Evolutionary conservation across 2,329 filamentous ascomycete species (phyloP).

Genomic region (Xylaria hypoxylon): DNA sequence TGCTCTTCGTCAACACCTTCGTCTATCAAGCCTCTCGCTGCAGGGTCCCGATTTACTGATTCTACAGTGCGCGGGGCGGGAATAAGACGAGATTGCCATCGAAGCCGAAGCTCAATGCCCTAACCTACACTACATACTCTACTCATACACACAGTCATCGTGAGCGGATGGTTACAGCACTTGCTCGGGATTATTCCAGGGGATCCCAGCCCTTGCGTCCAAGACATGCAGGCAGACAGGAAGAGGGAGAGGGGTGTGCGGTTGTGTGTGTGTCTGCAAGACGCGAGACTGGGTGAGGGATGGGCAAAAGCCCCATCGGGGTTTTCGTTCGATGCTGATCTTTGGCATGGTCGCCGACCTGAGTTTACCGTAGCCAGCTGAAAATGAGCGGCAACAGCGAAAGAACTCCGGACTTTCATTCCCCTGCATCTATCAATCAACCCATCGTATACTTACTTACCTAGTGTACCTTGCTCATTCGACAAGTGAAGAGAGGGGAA

Average conservation of each 20-base stretch:
- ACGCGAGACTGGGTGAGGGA: conserved; percentile 12
- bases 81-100: neutral
- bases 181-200: conserved; percentile 33
- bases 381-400: conserved; percentile 29
- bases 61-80: conserved; percentile 30
- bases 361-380: conserved; percentile 35
- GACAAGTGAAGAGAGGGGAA: neutral
- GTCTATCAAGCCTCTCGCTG: conserved; percentile 34
- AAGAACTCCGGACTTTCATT: neutral
- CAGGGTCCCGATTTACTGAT: conserved; percentile 35
- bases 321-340: conserved; percentile 33
- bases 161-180: conserved; percentile 32
- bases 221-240: conserved; percentile 34
- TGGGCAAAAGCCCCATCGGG: conserved; percentile 26
- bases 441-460: conserved; percentile 10
- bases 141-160: neutral
- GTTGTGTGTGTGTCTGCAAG: conserved; percentile 10
- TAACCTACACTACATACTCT: neutral
- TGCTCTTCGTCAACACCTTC: conserved; percentile 11
- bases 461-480: neutral
- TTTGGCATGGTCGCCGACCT: conserved; percentile 38
- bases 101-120: conserved; percentile 1
- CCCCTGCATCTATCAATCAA: conserved; percentile 13
- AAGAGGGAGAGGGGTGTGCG: neutral
- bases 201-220: conserved; percentile 24